A percentile compares a stretch with the other conserved stretches of the same genome.
phyloP scores from a whole-genome alignment of 306 rosid genomes.

The Malus asiatica region DNA sequence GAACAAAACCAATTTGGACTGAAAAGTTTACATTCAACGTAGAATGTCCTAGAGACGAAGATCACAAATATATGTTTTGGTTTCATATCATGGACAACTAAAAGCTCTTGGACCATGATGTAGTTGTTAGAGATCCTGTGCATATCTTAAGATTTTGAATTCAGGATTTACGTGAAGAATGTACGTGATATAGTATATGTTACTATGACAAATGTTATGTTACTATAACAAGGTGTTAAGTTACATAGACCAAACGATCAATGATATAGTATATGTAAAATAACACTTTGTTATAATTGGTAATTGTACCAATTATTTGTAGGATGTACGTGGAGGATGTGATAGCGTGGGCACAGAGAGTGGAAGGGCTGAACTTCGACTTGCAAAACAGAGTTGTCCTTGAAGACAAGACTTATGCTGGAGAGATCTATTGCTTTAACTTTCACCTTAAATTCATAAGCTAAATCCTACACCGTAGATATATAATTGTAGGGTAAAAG shows the following conservation, averaged over 20 bases:
- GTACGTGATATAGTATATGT: no score
- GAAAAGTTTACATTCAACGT: conserved; percentile 2
- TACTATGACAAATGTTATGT: no score
- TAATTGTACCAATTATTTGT: background rate
- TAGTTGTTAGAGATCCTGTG: background rate
- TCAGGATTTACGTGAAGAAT: background rate
- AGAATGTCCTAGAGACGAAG: conserved; percentile 1
- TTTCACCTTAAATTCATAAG: background rate
- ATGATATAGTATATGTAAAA: no score
- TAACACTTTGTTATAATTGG: background rate
- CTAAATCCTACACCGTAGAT: background rate
- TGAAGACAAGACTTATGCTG: conserved; percentile 6
- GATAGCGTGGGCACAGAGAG: conserved; percentile 1
- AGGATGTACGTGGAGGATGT: conserved; percentile 15
- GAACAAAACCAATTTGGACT: conserved; percentile 8
- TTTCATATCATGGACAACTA: conserved; percentile 13
- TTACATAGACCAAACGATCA: no score
- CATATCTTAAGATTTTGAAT: background rate
- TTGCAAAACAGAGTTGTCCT: conserved; percentile 9
- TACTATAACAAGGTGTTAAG: no score
- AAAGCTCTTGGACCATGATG: background rate
- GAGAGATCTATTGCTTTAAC: conserved; percentile 12
- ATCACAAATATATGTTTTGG: conserved; percentile 9
- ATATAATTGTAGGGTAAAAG: no score
- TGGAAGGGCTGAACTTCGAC: conserved; percentile 4